A percentile compares a stretch with the other conserved stretches of the same genome.
phyloP scores from a whole-genome alignment of 495 filamentous ascomycete genomes.

The Achaetomiella virescens region DNA sequence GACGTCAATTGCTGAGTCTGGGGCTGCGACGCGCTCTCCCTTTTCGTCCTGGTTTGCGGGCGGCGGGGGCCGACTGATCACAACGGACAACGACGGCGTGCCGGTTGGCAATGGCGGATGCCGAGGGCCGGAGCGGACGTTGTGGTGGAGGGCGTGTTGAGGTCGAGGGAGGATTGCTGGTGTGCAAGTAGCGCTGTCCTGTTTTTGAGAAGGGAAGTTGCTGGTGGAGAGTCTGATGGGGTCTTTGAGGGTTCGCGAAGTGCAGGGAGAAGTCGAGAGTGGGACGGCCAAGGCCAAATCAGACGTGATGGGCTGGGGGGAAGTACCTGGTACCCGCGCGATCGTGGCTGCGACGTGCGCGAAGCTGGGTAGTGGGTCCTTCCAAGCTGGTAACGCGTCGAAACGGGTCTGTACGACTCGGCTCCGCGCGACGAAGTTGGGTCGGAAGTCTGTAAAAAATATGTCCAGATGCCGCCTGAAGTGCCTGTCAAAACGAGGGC shows the following conservation, averaged over 20 bases:
- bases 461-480: too few relatives aligned
- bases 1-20: constrained; percentile 1
- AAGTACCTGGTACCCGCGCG: constrained; percentile 28
- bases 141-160: constrained; percentile 15
- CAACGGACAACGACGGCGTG: constrained; percentile 17
- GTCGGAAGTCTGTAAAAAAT: background rate
- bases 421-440: background rate
- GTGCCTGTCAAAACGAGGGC: background rate
- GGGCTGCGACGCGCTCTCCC: constrained; percentile 14
- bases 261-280: constrained; percentile 15
- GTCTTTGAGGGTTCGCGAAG: constrained; percentile 14
- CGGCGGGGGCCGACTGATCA: constrained; percentile 14
- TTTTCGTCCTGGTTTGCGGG: constrained; percentile 11
- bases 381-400: constrained; percentile 2
- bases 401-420: background rate
- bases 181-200: constrained; percentile 21
- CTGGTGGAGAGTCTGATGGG: constrained; percentile 31
- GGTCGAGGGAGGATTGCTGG: constrained; percentile 20
- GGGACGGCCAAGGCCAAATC: constrained; percentile 24
- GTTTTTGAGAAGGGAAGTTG: constrained; percentile 33
- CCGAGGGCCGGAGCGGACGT: constrained; percentile 13
- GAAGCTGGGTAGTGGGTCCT: constrained; percentile 1
- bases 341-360: background rate
- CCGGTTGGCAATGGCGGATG: constrained; percentile 15
- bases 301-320: constrained; percentile 22